These are phyloP conservation scores for Tolypocladium endophyticum DNA, from an alignment of 2,329 filamentous ascomycete species.

Conservation along the genomic window DNA sequence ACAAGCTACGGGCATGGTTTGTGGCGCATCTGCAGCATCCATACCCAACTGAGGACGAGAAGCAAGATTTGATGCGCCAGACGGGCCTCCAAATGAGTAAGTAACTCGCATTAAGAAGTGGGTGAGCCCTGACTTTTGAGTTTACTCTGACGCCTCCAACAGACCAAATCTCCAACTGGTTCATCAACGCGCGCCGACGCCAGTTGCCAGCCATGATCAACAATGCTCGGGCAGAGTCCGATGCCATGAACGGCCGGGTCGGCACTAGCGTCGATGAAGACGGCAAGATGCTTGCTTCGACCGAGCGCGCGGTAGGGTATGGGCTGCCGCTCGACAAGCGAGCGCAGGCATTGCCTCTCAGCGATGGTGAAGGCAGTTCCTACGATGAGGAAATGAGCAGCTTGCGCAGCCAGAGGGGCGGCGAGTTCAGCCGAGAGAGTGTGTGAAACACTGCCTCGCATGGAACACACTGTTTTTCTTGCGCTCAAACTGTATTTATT, in stretches of 20 bases:
- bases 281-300: constrained; percentile 26
- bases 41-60: constrained; percentile 82
- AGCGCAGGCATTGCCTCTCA: constrained; percentile 26
- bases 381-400: constrained; percentile 33
- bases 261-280: constrained; percentile 11
- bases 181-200: constrained; percentile 65
- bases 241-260: constrained; percentile 29
- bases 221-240: constrained; percentile 40
- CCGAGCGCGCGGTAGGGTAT: constrained; percentile 17
- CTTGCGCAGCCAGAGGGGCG: constrained; percentile 17
- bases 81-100: constrained; percentile 72
- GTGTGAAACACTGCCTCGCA: constrained; percentile 17
- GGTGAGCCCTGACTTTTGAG: neutral
- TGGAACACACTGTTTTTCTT: neutral
- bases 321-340: constrained; percentile 12
- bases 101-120: constrained; percentile 21
- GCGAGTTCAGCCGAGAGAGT: constrained; percentile 34
- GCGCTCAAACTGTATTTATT: too few species aligned
- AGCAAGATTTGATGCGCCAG: constrained; percentile 65
- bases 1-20: constrained; percentile 74
- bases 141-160: constrained; percentile 7
- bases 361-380: constrained; percentile 34
- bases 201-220: constrained; percentile 51
- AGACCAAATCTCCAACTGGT: constrained; percentile 72
- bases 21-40: constrained; percentile 66